Conservation (phyloP, 768 basidiomycete species). For the Rhodotorula paludigena region DNA sequence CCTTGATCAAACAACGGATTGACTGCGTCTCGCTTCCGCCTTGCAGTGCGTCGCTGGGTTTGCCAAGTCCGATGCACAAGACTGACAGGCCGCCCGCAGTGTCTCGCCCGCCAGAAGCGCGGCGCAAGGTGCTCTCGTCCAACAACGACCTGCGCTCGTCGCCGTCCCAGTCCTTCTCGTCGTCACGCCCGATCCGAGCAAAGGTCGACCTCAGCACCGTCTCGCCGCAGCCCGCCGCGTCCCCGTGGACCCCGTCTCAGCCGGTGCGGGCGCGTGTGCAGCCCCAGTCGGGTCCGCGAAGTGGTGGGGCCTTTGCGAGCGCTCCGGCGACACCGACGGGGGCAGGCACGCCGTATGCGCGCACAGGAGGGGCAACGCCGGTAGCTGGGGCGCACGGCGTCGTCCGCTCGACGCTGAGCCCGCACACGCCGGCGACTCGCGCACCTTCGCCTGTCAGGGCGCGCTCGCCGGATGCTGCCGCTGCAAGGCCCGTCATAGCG, state of each 20-base stretch:
- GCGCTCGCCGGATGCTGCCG: background rate
- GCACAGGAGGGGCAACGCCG: background rate
- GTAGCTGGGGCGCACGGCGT: background rate
- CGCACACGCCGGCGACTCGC: background rate
- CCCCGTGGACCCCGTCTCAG: conserved; percentile 1
- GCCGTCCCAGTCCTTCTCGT: background rate
- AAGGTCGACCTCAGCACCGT: background rate
- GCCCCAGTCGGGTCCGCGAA: background rate
- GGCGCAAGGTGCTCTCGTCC: conserved; percentile 7
- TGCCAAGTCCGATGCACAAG: background rate
- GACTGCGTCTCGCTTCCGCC: no score
- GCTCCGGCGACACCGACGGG: background rate
- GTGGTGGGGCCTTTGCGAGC: conserved; percentile 5
- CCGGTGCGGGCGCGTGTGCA: conserved; percentile 5
- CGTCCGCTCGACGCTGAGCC: background rate
- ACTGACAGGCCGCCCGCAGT: background rate
- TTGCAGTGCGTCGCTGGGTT: no score
- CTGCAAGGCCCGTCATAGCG: background rate
- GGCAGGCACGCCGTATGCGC: background rate
- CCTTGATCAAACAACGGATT: no score
- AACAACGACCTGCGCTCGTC: background rate
- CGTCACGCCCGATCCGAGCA: background rate
- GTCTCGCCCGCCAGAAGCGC: conserved; percentile 3
- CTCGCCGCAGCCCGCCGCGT: background rate
- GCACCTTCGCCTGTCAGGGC: conserved; percentile 2